Evolutionary conservation across 2,329 filamentous ascomycete species (phyloP), one percentile per base, ranked within the genome.

Genomic region (Nectriaceae sp.): DNA sequence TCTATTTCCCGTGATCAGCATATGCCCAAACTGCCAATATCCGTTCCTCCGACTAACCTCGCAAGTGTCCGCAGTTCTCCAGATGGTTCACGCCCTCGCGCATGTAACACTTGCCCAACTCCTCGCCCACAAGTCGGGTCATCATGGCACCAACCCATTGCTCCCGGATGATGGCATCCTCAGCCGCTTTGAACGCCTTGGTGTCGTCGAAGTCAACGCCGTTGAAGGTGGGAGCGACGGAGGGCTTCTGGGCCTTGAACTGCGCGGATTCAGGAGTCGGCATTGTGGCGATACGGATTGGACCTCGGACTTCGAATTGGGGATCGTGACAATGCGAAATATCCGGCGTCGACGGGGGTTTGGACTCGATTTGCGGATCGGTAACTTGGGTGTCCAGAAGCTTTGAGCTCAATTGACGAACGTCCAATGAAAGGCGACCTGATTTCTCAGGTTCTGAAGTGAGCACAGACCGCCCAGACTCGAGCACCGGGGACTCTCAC

Each of bases 111-210:
- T 90, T 93, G 71, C 85, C 80, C 75, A 94, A 76, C 77, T 94
- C 89, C 69, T 93, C 87, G 56, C 88, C 78, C 46, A 94, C 88
- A 55, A 94, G 74, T 53, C 89, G 80, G 49, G 87, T 88, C 89
- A 92, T 94, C 89, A 94, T 94, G 69, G 87, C 85, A 69, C 84
- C 85, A 51, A 94, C 88, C 90, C 90, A 94, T 76, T 94, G 89
- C 75, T 94, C 89, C 55, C 89, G 81, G 62, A 94, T 82, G 48
- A 94, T 81, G 56, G 89, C 82, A 69, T 94, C 89, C 69, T 93
- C 89, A 45, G 89, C 89, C 53, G 85, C 84, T 77, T 93, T 94
- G 68, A 94, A 78, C 60, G 84, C 83, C 68, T 83, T 83, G 69
- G 85, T 90, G 75, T 94, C 88, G 59, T 92, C 86, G 75, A 87